phyloP scores from a whole-genome alignment of 2,329 filamentous ascomycete genomes.

The Verticillium nonalfalfae region DNA sequence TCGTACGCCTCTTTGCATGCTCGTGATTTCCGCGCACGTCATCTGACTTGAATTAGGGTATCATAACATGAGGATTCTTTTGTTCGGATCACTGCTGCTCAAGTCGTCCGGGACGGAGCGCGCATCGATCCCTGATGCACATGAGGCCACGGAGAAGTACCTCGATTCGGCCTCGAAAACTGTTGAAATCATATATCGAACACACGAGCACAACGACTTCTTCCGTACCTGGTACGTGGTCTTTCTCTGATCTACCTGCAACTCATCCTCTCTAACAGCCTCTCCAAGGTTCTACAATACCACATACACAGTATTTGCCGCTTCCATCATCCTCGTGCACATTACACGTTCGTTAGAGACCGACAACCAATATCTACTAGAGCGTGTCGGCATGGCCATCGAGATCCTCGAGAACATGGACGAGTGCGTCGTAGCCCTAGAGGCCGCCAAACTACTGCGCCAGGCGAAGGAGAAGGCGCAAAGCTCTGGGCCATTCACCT shows the following conservation, averaged over 20 bases:
- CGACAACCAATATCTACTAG: constrained; percentile 11
- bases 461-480: constrained; percentile 15
- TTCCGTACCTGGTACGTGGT: constrained; percentile 19
- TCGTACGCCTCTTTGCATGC: constrained; percentile 6
- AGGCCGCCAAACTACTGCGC: constrained; percentile 17
- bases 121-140: constrained; percentile 10
- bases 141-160: constrained; percentile 14
- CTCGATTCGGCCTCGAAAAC: constrained; percentile 19
- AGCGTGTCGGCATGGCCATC: constrained; percentile 15
- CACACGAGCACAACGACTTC: constrained; percentile 20
- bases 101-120: constrained; percentile 12
- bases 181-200: constrained; percentile 20
- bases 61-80: constrained; percentile 18
- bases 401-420: constrained; percentile 18
- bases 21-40: not conserved
- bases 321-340: constrained; percentile 20
- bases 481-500: not conserved
- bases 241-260: not conserved
- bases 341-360: constrained; percentile 13
- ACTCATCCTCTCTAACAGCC: not conserved
- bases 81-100: constrained; percentile 18
- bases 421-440: constrained; percentile 18
- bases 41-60: constrained; percentile 10
- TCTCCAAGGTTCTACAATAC: constrained; percentile 20
- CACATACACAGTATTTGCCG: constrained; percentile 20